These are phyloP conservation scores for Penicillium sp. DNA, from an alignment of 2,329 filamentous ascomycete species.

Conservation along the genomic window DNA sequence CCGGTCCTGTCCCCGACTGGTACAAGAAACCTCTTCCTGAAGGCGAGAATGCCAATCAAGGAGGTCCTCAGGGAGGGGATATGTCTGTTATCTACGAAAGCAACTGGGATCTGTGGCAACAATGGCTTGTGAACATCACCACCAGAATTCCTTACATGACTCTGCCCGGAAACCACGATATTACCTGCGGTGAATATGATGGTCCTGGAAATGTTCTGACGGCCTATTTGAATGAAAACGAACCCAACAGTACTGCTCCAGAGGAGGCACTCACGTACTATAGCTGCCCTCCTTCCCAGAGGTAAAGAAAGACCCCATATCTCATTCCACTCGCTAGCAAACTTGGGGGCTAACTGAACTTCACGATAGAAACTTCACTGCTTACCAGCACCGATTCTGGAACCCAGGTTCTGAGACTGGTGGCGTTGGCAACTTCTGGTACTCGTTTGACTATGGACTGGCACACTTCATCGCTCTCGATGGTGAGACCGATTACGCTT, in stretches of 20 bases:
- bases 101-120: constrained; percentile 52
- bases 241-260: constrained; percentile 40
- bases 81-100: constrained; percentile 49
- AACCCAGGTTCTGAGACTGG: constrained; percentile 48
- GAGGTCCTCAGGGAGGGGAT: constrained; percentile 46
- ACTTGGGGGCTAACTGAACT: not conserved
- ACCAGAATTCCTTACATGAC: constrained; percentile 49
- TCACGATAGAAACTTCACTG: constrained; percentile 45
- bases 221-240: constrained; percentile 45
- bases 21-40: constrained; percentile 45
- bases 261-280: constrained; percentile 45
- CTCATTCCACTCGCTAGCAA: not conserved
- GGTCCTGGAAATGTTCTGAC: constrained; percentile 43
- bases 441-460: constrained; percentile 54
- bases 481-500: constrained; percentile 49
- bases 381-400: constrained; percentile 50
- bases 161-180: constrained; percentile 50
- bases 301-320: constrained; percentile 23
- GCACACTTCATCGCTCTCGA: constrained; percentile 50
- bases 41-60: constrained; percentile 46
- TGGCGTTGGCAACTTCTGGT: constrained; percentile 53
- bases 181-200: constrained; percentile 48
- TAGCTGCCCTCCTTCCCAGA: constrained; percentile 50
- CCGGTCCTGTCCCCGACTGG: constrained; percentile 35
- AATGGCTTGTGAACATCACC: constrained; percentile 45